Evolutionary conservation across 768 basidiomycete genomes (phyloP), one percentile per base, ranked within the genome.

Genomic region (Mycena olivaceomarginata): DNA sequence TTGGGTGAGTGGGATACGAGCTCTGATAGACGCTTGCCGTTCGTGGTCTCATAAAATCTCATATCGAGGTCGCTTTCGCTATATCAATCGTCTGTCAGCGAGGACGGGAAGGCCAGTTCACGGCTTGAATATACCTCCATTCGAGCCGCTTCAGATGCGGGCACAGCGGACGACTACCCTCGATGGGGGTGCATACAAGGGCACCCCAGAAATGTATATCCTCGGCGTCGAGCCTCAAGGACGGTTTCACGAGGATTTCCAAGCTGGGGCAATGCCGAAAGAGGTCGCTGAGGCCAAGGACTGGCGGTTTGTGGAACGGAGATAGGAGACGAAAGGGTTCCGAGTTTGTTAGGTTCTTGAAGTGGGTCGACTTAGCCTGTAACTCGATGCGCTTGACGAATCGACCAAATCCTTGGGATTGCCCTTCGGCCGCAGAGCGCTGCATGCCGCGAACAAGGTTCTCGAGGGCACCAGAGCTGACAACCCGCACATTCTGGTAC

Each of bases 31-130:
- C 76, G 57, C 43, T 56, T 60, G 45, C 45, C 20, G 31, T 70
- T 74, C 5, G 43, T 67, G 13, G 43, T 25, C 10, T 68, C 77
- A 67, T 60, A 73, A 39, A 77, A 74, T 43, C 72, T 15, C 18
- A 62, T 16, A 18, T 77, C 77, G 16, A 77, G 67, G 31, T 74
- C 72, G 48, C 67, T 77, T 39, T 77, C 77, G 45, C 76, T 77
- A 37, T 46, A 22, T 6, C 16, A 65, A 11, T 15, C 3, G 2
- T 31, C 6, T 53, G 56, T 65, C 40, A 59, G 20, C 18, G 31
- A 72, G 43, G 15, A 64, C 22, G 39, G 10, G 37, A 31, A 22
- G 15, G 37, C n/a, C 4, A 9, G 13, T 43, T 18, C 20, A 63
- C 39, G 8, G 67, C 15, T 5, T 13, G n/a, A 11, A 64, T 20